Percentiles rank a stretch among this genome's conserved stretches.
Evolutionary conservation across 306 rosid genomes (phyloP).

Genomic region (Hippophae gyantsensis): DNA sequence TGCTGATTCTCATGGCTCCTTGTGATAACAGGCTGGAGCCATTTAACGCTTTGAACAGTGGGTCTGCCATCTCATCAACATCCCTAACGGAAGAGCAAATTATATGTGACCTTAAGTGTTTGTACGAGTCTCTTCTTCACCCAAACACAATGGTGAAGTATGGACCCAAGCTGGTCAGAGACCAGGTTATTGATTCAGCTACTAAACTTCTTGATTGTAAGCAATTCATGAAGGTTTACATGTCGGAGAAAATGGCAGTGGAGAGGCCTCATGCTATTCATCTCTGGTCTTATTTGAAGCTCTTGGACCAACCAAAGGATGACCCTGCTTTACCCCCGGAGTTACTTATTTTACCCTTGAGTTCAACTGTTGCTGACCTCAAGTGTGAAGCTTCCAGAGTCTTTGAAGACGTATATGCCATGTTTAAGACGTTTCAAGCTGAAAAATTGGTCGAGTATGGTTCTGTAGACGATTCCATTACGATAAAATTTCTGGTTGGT

Average conservation of each 20-base stretch:
- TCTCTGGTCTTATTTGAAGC: slow-evolving; percentile 58
- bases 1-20: neutral
- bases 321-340: slow-evolving; percentile 52
- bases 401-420: slow-evolving; percentile 56
- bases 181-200: slow-evolving; percentile 39
- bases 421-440: slow-evolving; percentile 54
- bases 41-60: slow-evolving; percentile 9
- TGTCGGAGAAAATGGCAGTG: slow-evolving; percentile 8
- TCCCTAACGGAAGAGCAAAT: slow-evolving; percentile 40
- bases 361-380: slow-evolving; percentile 48
- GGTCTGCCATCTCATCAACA: slow-evolving; percentile 10
- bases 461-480: slow-evolving; percentile 27
- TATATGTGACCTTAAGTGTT: slow-evolving; percentile 32
- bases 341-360: slow-evolving; percentile 41
- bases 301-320: slow-evolving; percentile 46
- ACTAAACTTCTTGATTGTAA: slow-evolving; percentile 68
- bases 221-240: slow-evolving; percentile 59
- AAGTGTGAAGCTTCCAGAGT: slow-evolving; percentile 32
- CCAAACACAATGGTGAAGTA: slow-evolving; percentile 41
- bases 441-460: slow-evolving; percentile 43
- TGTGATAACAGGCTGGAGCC: slow-evolving; percentile 36
- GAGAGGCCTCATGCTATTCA: slow-evolving; percentile 19
- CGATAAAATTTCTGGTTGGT: slow-evolving; percentile 45
- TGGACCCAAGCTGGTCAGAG: slow-evolving; percentile 24
- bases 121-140: slow-evolving; percentile 43